Base-by-base conservation (phyloP, 371 early-diverging fungal genomes). In the Mucor circinelloides region DNA sequence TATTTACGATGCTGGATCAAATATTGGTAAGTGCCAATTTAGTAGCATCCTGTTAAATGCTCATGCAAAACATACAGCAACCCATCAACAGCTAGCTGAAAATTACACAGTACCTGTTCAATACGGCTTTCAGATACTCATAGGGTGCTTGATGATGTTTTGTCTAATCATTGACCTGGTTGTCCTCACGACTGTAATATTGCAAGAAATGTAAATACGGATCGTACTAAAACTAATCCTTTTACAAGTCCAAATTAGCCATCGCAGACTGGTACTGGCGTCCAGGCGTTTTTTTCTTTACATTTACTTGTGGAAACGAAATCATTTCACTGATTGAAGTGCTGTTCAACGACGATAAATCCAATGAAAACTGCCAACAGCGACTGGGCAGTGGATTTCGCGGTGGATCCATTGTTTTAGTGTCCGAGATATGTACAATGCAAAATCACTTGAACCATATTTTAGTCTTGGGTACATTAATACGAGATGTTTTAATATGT, bases 211-310 rank as follows among this genome's bases (percentile, higher is more conserved):
- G n/a, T 57, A 27, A 27, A 28, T 12, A 27, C 27, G 38, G 50
- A 50, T 50, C 50, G 50, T 50, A 50, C 19, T 50, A 23, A 50
- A 50, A 50, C 50, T 50, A 50, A 50, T 23, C 3, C 3, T 23
- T 2, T 25, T 1, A 17, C 17, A n/a, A 73, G 73, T 63, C 58
- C 21, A 69, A 64, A 60, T n/a, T 73, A 48, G n/a, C 57, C 15
- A 36, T 66, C 31, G 73, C 73, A 25, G 54, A 70, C 23, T 70
- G 70, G 70, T 66, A 70, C 63, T 73, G 73, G 73, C 58, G 67
- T 9, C 70, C 73, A 7, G 73, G 73, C 6, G 21, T 73, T 1
- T 63, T 73, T 30, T 73, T 73, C 44, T 66, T 66, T 46, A 56
- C 57, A 6, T 58, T 73, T 28, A 67, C 60, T 0, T 62, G 55